A percentile compares a stretch with the other conserved stretches of the same genome.
These are phyloP conservation scores for Pyronema domesticum DNA, from an alignment of 495 filamentous ascomycete genomes.

Conservation along the genomic window DNA sequence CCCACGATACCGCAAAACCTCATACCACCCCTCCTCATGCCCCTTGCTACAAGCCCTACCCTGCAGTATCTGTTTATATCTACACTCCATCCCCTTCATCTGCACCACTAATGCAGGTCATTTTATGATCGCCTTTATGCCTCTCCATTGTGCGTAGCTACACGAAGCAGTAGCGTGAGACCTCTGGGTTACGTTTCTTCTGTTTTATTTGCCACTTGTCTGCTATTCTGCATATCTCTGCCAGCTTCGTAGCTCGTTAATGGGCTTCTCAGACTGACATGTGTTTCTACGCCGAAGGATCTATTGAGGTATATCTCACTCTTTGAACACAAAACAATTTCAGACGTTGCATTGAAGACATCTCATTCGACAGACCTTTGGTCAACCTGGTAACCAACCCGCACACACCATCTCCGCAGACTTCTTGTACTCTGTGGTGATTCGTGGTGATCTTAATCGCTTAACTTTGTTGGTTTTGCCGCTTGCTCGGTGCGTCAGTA, in stretches of 20 bases:
- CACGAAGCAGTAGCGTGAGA: not conserved
- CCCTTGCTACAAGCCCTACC: not conserved
- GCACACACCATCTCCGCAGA: too few relatives aligned
- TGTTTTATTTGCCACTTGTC: not conserved
- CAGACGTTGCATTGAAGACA: too few relatives aligned
- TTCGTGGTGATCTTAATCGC: too few relatives aligned
- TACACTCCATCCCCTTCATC: not conserved
- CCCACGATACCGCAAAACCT: not conserved
- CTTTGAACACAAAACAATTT: too few relatives aligned
- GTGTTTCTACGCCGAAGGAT: too few relatives aligned
- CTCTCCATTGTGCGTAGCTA: not conserved
- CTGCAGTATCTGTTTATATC: not conserved
- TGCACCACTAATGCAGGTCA: constrained; percentile 5
- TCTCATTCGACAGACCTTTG: too few relatives aligned
- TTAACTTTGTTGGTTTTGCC: too few relatives aligned
- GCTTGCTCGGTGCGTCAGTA: too few relatives aligned
- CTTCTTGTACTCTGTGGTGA: too few relatives aligned
- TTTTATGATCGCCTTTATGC: constrained; percentile 1
- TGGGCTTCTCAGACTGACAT: not conserved
- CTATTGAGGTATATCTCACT: too few relatives aligned
- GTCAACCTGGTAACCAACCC: too few relatives aligned
- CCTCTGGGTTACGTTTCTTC: too few relatives aligned
- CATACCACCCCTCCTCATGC: not conserved
- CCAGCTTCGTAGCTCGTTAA: not conserved
- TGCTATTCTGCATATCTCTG: not conserved